Base-by-base conservation (phyloP, 177 flowering plant genomes). In the Telopea speciosissima region DNA sequence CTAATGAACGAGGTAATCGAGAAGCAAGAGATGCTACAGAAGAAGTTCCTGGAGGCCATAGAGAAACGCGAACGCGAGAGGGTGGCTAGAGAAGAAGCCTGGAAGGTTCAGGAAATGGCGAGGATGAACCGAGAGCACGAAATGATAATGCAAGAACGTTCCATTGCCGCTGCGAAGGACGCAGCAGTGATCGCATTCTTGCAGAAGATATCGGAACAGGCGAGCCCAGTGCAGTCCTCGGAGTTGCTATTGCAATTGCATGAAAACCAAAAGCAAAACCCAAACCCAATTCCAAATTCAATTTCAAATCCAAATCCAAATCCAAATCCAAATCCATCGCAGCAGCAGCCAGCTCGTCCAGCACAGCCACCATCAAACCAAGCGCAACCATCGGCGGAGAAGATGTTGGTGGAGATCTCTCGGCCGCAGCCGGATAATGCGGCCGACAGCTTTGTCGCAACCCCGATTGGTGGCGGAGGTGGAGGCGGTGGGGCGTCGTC, bases 161-260 rank as follows among this genome's bases (percentile, higher is more conserved):
- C 86, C 2, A 68, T 85, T 65, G 78, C 88, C 8, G 87, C 91
- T 0, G 87, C 89, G 2, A 89, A 86, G 52, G 91, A 89, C 69
- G 88, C 89, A 26, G 89, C 91, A 0, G 82, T 89, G 23, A 77
- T 87, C 31, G 82, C 86, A 14, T 82, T 85, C 69, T 54, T 89
- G 70, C 84, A 86, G 67, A 87, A 84, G 68, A 73, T 85, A 26
- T 73, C 87, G 0, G 83, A 81, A 11, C 79, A 85, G 67, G 24
- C 73, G 4, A 58, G 24, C 54, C 28, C 76, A 0, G 56, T 75
- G 62, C 83, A 81, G 23, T 62, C 80, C 17, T 64, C 77, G 19
- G 81, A 76, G 61, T 5, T 58, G 36, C 80, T 71, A 62, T 24
- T 65, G 33, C 40, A 36, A 36, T 36, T 36, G 8, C 40, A 36